Evolutionary conservation across 75 land plant species (phyloP).

Genomic region (Sequoia sempervirens): DNA sequence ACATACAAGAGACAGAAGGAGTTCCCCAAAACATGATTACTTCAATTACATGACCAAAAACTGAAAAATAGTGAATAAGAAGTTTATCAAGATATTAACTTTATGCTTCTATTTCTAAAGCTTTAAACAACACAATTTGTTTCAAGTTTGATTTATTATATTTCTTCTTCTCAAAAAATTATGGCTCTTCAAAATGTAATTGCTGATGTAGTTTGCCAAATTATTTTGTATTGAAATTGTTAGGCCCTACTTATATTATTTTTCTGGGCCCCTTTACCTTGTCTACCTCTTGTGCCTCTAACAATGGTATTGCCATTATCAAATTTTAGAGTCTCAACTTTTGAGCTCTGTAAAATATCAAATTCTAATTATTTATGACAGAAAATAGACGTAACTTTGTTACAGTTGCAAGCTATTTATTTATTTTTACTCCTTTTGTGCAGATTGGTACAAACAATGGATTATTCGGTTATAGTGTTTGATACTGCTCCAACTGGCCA

Average conservation of each 20-base stretch:
- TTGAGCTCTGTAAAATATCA: background rate
- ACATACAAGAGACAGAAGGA: too few relatives aligned
- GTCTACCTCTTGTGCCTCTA: background rate
- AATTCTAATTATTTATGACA: background rate
- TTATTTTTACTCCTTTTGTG: constrained; percentile 5
- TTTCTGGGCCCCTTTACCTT: background rate
- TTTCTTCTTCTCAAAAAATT: too few relatives aligned
- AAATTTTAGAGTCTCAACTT: background rate
- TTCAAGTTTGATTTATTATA: background rate
- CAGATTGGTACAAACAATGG: constrained; percentile 96
- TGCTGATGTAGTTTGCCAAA: too few relatives aligned
- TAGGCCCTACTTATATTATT: background rate
- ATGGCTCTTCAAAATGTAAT: background rate
- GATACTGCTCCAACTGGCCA: constrained; percentile 99
- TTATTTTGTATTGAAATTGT: too few relatives aligned
- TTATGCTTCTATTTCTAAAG: too few relatives aligned
- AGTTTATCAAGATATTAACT: too few relatives aligned
- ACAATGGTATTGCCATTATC: background rate
- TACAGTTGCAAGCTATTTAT: background rate
- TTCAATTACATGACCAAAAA: too few relatives aligned
- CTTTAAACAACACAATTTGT: too few relatives aligned
- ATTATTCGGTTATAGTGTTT: constrained; percentile 92
- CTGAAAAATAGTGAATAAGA: too few relatives aligned
- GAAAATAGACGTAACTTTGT: background rate
- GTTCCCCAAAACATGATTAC: too few relatives aligned